Evolutionary conservation across 106 monocot genomes (phyloP), one percentile per base, ranked within the genome.

Genomic region (Dendrobium officinale): DNA sequence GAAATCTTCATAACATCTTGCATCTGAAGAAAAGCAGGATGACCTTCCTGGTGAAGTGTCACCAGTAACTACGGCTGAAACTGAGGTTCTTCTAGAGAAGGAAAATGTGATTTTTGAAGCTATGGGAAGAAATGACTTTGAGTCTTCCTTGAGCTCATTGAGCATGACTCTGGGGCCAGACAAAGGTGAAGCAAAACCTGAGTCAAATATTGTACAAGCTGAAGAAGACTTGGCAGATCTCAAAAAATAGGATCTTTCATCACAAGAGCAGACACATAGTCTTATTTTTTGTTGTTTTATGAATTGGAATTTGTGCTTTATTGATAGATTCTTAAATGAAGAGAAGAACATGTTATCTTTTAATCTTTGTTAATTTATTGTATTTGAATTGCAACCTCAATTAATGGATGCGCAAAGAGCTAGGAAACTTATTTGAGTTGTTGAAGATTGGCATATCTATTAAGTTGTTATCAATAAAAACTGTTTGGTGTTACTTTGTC

Each of bases 21-120:
- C 26, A 26, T 26, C 26, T 26, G 26, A 26, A 26, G 26, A 26
- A 75, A 83, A 86, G 78, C 66, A 56, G 55, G 77, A 79, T 48
- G 78, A 0, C 0, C 40, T 22, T 80, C 51, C 79, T 44, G 58
- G 56, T 85, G 87, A 85, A 80, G 68, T 55, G 13, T 55, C 82
- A 75, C 19, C 76, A 79, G 22, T 55, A 74, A 67, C 84, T 80
- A 44, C 10, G 31, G 68, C 49, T 45, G 81, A 81, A 83, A 80
- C 49, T 78, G 27, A 8, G 59, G 6, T 42, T 78, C 16, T 72
- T 77, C 11, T 67, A 26, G 73, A 76, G 10, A 79, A 86, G 49
- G 85, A 84, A 58, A 87, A 61, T 22, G 79, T 78, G 55, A 61
- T 75, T 68, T 26, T 17, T 72, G 82, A 87, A 76, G 64, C 31